Conservation (phyloP, 2,329 filamentous ascomycete genomes). For the Aspergillus unguis region DNA sequence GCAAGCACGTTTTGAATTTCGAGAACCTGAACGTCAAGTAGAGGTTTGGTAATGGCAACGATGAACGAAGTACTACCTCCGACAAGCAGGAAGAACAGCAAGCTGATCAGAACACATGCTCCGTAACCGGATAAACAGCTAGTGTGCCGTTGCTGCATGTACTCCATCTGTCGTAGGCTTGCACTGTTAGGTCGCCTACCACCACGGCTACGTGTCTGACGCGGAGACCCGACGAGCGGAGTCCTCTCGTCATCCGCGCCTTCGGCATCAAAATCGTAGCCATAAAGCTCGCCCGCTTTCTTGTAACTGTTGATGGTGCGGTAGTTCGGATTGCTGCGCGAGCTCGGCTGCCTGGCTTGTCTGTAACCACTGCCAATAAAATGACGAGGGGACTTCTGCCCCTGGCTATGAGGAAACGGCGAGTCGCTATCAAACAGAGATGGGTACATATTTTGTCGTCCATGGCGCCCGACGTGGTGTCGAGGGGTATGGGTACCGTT, state of each 20-base stretch:
- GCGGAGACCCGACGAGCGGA: slow-evolving; percentile 67
- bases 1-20: slow-evolving; percentile 87
- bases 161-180: slow-evolving; percentile 68
- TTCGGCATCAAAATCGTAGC: slow-evolving; percentile 78
- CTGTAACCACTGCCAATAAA: slow-evolving; percentile 53
- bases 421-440: slow-evolving; percentile 75
- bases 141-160: slow-evolving; percentile 63
- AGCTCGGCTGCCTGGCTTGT: slow-evolving; percentile 67
- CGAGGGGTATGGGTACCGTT: slow-evolving; percentile 58
- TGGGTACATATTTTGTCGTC: slow-evolving; percentile 64
- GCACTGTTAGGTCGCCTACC: slow-evolving; percentile 53
- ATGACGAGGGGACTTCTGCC: slow-evolving; percentile 61
- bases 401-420: slow-evolving; percentile 63
- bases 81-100: slow-evolving; percentile 76
- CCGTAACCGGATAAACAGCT: slow-evolving; percentile 72
- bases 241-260: slow-evolving; percentile 85
- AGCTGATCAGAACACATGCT: slow-evolving; percentile 79
- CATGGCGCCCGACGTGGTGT: slow-evolving; percentile 77
- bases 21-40: slow-evolving; percentile 72
- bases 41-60: slow-evolving; percentile 84
- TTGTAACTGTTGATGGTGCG: slow-evolving; percentile 46
- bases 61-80: slow-evolving; percentile 86
- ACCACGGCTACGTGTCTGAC: slow-evolving; percentile 56
- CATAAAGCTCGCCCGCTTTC: slow-evolving; percentile 61
- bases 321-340: slow-evolving; percentile 54